Conservation (phyloP, 2,329 filamentous ascomycete species). For the Penicillium sp. region DNA sequence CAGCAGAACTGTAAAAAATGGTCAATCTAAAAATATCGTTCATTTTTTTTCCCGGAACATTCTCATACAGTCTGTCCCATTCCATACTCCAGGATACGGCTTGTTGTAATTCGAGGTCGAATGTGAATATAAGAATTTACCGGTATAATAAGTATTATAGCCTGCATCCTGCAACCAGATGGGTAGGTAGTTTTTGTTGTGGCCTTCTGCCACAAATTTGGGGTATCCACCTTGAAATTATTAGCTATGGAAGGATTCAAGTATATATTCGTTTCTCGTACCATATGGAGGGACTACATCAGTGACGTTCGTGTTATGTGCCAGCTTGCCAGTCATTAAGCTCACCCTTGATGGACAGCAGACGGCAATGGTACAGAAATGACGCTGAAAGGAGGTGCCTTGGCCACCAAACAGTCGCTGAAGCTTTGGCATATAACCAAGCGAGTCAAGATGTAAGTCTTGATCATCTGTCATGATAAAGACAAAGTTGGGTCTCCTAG, state of each 20-base stretch:
- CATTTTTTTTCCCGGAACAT: background rate
- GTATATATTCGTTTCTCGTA: conserved; percentile 5
- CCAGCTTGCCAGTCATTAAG: conserved; percentile 63
- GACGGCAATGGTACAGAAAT: background rate
- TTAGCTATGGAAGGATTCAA: background rate
- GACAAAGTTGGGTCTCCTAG: background rate
- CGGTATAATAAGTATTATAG: conserved; percentile 71
- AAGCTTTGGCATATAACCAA: background rate
- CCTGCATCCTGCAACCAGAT: conserved; percentile 68
- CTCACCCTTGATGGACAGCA: conserved; percentile 67
- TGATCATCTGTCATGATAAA: background rate
- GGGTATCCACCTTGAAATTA: conserved; percentile 50
- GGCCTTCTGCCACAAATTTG: conserved; percentile 65
- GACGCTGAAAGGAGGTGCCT: background rate
- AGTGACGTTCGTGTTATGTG: conserved; percentile 70
- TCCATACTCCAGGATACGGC: conserved; percentile 61
- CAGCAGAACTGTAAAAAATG: conserved; percentile 30
- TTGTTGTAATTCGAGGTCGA: conserved; percentile 61
- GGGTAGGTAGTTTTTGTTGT: conserved; percentile 67
- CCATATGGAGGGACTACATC: conserved; percentile 20
- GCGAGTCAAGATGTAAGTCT: background rate
- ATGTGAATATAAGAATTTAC: conserved; percentile 68
- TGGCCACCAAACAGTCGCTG: background rate
- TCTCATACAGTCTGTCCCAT: conserved; percentile 55
- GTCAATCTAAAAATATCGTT: background rate